Evolutionary conservation across 108 stramenopile genomes (phyloP).

Genomic region (Fragilaria radians): DNA sequence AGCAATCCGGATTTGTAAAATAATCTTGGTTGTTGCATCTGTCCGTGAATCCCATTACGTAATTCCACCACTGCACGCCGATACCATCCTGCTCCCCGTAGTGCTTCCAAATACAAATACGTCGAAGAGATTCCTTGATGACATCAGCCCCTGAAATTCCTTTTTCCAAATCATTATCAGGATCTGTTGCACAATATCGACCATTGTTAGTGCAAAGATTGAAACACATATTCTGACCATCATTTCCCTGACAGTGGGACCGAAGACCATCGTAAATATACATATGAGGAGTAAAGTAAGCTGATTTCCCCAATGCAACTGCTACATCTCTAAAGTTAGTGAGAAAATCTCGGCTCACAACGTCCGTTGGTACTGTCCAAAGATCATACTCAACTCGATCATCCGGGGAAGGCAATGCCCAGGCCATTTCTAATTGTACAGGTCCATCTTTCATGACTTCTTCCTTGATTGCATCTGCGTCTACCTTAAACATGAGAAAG

Average conservation of each 20-base stretch:
- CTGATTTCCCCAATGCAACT: conserved; percentile 51
- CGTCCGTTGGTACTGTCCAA: conserved; percentile 81
- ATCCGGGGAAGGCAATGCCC: conserved; percentile 79
- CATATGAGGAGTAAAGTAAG: conserved; percentile 86
- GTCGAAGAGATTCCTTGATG: conserved; percentile 74
- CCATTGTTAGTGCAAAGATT: conserved; percentile 91
- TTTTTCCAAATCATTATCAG: conserved; percentile 63
- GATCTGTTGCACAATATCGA: conserved; percentile 87
- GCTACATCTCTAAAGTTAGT: conserved; percentile 69
- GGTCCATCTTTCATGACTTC: conserved; percentile 43
- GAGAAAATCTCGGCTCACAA: conserved; percentile 49
- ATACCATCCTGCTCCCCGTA: conserved; percentile 59
- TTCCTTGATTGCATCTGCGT: conserved; percentile 51
- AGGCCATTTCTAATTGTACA: conserved; percentile 79
- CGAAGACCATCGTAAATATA: conserved; percentile 80
- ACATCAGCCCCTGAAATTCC: conserved; percentile 83
- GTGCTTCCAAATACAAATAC: conserved; percentile 79
- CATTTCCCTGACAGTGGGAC: conserved; percentile 23
- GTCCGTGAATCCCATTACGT: conserved; percentile 68
- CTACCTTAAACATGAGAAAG: conserved; percentile 81
- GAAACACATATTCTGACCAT: conserved; percentile 39
- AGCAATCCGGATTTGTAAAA: conserved; percentile 73
- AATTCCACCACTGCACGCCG: conserved; percentile 82
- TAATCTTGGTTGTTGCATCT: conserved; percentile 43
- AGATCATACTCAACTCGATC: conserved; percentile 84